These are phyloP conservation scores for Lipomyces yarrowii DNA, from an alignment of 1,139 yeast genomes.

Conservation along the genomic window DNA sequence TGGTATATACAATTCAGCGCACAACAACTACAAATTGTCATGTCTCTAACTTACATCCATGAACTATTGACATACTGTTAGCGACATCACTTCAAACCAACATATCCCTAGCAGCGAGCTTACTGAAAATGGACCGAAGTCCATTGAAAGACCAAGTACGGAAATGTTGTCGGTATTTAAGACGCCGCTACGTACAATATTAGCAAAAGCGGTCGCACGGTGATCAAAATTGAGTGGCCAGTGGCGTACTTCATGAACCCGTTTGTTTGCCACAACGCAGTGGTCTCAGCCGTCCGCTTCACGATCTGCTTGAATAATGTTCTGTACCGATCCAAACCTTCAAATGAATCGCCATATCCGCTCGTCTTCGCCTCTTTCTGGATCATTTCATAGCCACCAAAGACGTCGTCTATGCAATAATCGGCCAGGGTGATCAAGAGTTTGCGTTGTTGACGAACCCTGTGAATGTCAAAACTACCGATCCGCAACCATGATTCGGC, in stretches of 20 bases:
- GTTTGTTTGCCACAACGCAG: constrained; percentile 87
- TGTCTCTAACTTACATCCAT: constrained; percentile 29
- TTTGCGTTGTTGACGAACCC: constrained; percentile 69
- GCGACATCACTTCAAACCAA: neutral
- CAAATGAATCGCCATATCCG: constrained; percentile 35
- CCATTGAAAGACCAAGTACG: constrained; percentile 80
- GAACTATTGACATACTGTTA: constrained; percentile 4
- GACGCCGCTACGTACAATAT: constrained; percentile 59
- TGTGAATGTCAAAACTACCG: constrained; percentile 85
- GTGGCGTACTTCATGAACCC: constrained; percentile 71
- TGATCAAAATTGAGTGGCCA: neutral
- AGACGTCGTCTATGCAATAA: constrained; percentile 69
- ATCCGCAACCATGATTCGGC: constrained; percentile 86
- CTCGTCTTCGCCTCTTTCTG: constrained; percentile 6
- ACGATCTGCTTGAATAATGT: constrained; percentile 71
- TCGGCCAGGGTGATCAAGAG: constrained; percentile 68
- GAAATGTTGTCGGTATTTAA: constrained; percentile 94
- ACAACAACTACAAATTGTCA: constrained; percentile 29
- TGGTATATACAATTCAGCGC: constrained; percentile 55
- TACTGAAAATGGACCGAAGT: constrained; percentile 87
- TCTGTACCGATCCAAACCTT: constrained; percentile 64
- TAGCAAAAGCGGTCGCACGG: neutral
- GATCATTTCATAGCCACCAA: constrained; percentile 44
- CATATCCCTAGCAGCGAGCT: constrained; percentile 35
- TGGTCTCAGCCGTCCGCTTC: constrained; percentile 65